phyloP scores from a whole-genome alignment of 495 filamentous ascomycete species.

The Lentithecium fluviatile region DNA sequence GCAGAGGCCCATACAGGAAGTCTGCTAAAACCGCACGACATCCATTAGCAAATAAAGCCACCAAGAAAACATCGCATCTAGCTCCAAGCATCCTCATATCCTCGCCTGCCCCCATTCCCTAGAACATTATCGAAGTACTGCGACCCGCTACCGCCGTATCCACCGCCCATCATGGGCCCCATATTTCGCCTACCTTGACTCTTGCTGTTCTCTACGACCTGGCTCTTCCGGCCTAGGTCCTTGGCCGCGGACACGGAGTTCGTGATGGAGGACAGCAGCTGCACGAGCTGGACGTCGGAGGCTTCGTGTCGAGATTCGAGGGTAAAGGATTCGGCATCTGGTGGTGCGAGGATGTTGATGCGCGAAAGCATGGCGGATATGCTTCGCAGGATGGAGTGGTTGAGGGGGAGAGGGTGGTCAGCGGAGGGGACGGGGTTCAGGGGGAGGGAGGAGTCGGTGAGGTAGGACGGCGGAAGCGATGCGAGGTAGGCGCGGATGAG shows the following conservation, averaged over 20 bases:
- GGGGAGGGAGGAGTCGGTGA: slow-evolving; percentile 44
- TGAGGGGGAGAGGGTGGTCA: slow-evolving; percentile 35
- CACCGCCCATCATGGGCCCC: slow-evolving; percentile 7
- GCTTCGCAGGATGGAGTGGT: slow-evolving; percentile 57
- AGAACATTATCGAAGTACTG: not conserved
- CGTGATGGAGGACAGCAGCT: slow-evolving; percentile 30
- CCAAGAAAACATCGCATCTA: too few relatives aligned
- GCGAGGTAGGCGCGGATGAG: slow-evolving; percentile 80
- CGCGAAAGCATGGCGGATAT: slow-evolving; percentile 56
- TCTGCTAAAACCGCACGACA: too few relatives aligned
- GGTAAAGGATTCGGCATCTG: slow-evolving; percentile 36
- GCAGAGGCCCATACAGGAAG: too few relatives aligned
- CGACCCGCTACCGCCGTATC: slow-evolving; percentile 3
- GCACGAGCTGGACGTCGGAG: slow-evolving; percentile 36
- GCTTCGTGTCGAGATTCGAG: slow-evolving; percentile 32
- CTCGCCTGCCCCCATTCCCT: not conserved
- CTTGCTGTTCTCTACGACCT: slow-evolving; percentile 23
- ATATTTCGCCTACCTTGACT: slow-evolving; percentile 14
- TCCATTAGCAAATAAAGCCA: too few relatives aligned
- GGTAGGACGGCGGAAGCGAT: slow-evolving; percentile 64
- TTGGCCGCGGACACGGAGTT: slow-evolving; percentile 31
- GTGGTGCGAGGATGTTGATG: slow-evolving; percentile 52
- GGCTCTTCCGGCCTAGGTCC: slow-evolving; percentile 31
- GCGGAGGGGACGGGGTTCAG: slow-evolving; percentile 34
- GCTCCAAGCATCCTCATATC: not conserved